A percentile compares a stretch with the other conserved stretches of the same genome.
Conservation (phyloP, 2,329 filamentous ascomycete species). For the Berkeleyomyces basicola region DNA sequence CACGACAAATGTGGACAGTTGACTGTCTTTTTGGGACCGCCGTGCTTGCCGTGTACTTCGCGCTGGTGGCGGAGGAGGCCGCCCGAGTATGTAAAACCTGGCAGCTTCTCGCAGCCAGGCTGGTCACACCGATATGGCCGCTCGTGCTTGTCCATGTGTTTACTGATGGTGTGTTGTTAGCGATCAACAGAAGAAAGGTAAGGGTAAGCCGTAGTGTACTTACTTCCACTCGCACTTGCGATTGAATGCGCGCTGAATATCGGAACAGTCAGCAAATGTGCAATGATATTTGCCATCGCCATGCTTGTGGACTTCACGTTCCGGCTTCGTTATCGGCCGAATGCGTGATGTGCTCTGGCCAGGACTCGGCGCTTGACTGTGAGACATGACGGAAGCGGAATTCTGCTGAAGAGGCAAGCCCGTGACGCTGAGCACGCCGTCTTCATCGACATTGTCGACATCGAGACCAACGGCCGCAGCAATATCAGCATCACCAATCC, state of each 20-base stretch:
- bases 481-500: background rate
- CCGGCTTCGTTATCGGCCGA: conserved; percentile 42
- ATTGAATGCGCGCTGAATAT: conserved; percentile 48
- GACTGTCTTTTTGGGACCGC: conserved; percentile 71
- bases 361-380: background rate
- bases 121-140: conserved; percentile 75
- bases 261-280: conserved; percentile 50
- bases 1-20: conserved; percentile 77
- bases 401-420: background rate
- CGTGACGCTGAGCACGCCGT: background rate
- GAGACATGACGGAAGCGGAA: background rate
- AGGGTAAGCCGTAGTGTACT: conserved; percentile 26
- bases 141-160: conserved; percentile 98
- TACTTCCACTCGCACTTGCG: conserved; percentile 91
- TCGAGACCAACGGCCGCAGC: background rate
- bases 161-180: conserved; percentile 35
- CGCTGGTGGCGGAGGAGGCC: conserved; percentile 79
- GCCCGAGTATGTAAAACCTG: conserved; percentile 88
- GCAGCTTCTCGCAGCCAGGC: conserved; percentile 75
- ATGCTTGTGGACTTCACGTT: conserved; percentile 43
- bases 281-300: conserved; percentile 63
- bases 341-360: conserved; percentile 21
- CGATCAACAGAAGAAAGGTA: background rate
- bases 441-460: background rate
- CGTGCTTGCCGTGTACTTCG: conserved; percentile 83